Base-by-base conservation (phyloP, 2,329 filamentous ascomycete genomes). In the Thermothelomyces thermophilus region DNA sequence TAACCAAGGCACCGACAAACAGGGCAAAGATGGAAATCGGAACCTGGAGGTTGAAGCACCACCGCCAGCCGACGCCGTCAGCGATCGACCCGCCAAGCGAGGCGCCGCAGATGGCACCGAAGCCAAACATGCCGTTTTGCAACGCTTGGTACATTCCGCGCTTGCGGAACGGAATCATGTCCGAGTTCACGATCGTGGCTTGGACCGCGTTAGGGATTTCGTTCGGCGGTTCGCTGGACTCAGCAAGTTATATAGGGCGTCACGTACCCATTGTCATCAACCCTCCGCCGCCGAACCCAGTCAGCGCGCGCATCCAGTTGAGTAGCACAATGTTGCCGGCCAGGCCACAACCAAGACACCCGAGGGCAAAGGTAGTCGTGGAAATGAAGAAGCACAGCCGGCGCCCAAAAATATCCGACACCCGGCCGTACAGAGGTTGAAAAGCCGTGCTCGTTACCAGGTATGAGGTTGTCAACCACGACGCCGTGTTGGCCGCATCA, bases 391-490 rank as follows among this genome's bases (percentile, higher is more conserved):
- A 86, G 51, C 80, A 77, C 3, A 74, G 59, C 1, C 79, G 75
- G 5, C 83, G 73, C 1, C 84, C 83, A 51, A 87, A 76, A 3
- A 84, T 82, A 60, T 89, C 84, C 1, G 83, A 86, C 5, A 87
- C 70, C 1, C 84, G 77, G 1, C 83, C 84, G 58, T 86, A 86
- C 0, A 89, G 71, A 0, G 84, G 84, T 61, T 87, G 82, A 42
- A 87, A 84, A 2, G 83, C 82, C 1, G 84, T 87, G 3, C 77
- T 82, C 0, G 84, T 87, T 48, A 88, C 71, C 22, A 87, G 72
- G 59, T 87, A 88, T 0, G 83, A 79, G 0, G 84, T 89, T 1
- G 83, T 86, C 17, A 88, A 69, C 85, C 85, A 89, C 0, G 84
- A 87, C 1, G 84, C 84, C 11, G 80, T 79, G 60, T 88, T 87